Evolutionary conservation across 1,139 yeast genomes (phyloP).

Genomic region (Geotrichum citri-aurantii): DNA sequence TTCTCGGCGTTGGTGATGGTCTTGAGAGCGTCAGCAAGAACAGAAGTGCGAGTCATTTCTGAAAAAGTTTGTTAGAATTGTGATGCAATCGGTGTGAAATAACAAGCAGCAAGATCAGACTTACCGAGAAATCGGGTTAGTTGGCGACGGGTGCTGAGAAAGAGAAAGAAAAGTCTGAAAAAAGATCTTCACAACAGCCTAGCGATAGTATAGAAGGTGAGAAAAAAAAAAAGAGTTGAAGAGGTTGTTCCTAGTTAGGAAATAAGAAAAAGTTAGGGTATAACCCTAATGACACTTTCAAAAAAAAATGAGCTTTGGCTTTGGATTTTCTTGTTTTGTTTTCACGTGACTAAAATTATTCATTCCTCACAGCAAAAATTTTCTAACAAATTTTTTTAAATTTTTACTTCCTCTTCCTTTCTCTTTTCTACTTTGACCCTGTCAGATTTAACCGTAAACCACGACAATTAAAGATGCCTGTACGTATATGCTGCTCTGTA

Average conservation of each 20-base stretch:
- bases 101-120: neutral
- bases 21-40: slow-evolving; percentile 98
- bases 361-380: neutral
- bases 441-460: slow-evolving; percentile 11
- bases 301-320: neutral
- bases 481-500: neutral
- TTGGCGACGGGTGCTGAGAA: slow-evolving; percentile 13
- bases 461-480: slow-evolving; percentile 17
- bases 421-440: slow-evolving; percentile 10
- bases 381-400: neutral
- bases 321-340: too few relatives aligned
- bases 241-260: neutral
- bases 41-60: slow-evolving; percentile 96
- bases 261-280: slow-evolving; percentile 8
- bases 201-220: neutral
- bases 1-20: slow-evolving; percentile 99
- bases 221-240: slow-evolving; percentile 6
- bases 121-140: slow-evolving; percentile 14
- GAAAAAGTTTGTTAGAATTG: slow-evolving; percentile 6
- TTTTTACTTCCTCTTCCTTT: neutral
- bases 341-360: slow-evolving; percentile 1
- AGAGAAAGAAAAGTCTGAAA: neutral
- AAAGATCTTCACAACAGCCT: neutral
- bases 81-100: neutral
- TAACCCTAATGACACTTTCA: slow-evolving; percentile 7